phyloP scores from a whole-genome alignment of 768 basidiomycete species.

The Lactarius tabidus region DNA sequence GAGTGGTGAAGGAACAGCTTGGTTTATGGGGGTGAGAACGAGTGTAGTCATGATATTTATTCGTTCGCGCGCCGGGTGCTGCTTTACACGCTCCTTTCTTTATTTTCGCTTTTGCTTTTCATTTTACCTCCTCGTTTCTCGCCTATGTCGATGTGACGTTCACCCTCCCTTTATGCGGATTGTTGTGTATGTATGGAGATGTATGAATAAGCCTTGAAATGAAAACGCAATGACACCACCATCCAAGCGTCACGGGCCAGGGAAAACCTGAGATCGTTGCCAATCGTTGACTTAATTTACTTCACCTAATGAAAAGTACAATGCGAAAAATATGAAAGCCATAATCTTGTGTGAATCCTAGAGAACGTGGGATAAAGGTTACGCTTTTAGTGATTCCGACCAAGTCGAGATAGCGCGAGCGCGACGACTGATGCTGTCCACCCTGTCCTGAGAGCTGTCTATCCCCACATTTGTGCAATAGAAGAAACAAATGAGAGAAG shows the following conservation, averaged over 20 bases:
- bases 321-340: slow-evolving; percentile 43
- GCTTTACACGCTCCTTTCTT: slow-evolving; percentile 10
- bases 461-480: slow-evolving; percentile 69
- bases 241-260: neutral
- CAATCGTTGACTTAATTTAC: neutral
- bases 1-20: slow-evolving; percentile 2
- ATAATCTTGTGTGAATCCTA: slow-evolving; percentile 29
- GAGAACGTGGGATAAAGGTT: slow-evolving; percentile 26
- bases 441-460: slow-evolving; percentile 83
- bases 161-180: neutral
- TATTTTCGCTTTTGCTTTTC: neutral
- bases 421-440: slow-evolving; percentile 63
- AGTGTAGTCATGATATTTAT: neutral
- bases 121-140: neutral
- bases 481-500: slow-evolving; percentile 66
- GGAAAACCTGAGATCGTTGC: neutral
- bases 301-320: neutral
- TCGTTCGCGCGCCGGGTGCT: slow-evolving; percentile 11
- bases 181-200: neutral
- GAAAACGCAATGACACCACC: slow-evolving; percentile 3
- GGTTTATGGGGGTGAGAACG: neutral
- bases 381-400: slow-evolving; percentile 82
- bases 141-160: neutral
- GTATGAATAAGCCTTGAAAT: slow-evolving; percentile 15
- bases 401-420: slow-evolving; percentile 71